Conservation (phyloP, 768 basidiomycete genomes). For the Boletus pseudo-olivaceus region DNA sequence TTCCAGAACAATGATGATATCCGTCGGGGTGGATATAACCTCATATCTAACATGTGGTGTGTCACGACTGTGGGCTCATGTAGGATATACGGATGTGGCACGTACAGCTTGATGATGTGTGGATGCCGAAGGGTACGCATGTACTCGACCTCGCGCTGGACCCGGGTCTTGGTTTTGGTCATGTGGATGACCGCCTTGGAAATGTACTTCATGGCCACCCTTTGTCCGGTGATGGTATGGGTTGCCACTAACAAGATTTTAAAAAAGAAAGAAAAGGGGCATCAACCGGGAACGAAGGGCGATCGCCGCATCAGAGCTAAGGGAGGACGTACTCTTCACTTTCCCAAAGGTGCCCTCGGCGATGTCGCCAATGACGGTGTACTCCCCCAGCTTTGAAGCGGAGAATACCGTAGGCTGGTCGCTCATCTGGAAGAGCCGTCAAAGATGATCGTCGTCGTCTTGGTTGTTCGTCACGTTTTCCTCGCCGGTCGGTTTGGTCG, state of each 20-base stretch:
- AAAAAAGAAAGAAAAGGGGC: slow-evolving; percentile 5
- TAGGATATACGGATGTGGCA: slow-evolving; percentile 2
- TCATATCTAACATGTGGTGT: slow-evolving; percentile 54
- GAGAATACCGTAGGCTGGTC: slow-evolving; percentile 38
- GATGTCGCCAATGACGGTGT: slow-evolving; percentile 81
- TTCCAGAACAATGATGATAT: slow-evolving; percentile 98
- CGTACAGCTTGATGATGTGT: slow-evolving; percentile 96
- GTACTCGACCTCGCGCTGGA: slow-evolving; percentile 95
- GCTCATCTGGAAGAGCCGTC: slow-evolving; percentile 24
- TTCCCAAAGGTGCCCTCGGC: slow-evolving; percentile 98
- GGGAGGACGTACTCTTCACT: slow-evolving; percentile 82
- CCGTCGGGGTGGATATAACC: slow-evolving; percentile 88
- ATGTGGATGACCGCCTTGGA: slow-evolving; percentile 90
- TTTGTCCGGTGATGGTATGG: slow-evolving; percentile 91
- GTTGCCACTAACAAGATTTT: slow-evolving; percentile 65
- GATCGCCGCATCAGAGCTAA: slow-evolving; percentile 11
- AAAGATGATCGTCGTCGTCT: slow-evolving; percentile 11
- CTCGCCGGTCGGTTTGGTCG: not conserved
- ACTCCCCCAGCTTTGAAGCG: slow-evolving; percentile 83
- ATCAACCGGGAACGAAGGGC: slow-evolving; percentile 11
- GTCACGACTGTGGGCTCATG: slow-evolving; percentile 6
- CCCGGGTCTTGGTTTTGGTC: slow-evolving; percentile 88
- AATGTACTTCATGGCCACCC: slow-evolving; percentile 97
- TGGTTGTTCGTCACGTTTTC: not conserved
- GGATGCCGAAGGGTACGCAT: slow-evolving; percentile 92